Conservation (phyloP, 2,329 filamentous ascomycete species). For the Eurotiales sp. region DNA sequence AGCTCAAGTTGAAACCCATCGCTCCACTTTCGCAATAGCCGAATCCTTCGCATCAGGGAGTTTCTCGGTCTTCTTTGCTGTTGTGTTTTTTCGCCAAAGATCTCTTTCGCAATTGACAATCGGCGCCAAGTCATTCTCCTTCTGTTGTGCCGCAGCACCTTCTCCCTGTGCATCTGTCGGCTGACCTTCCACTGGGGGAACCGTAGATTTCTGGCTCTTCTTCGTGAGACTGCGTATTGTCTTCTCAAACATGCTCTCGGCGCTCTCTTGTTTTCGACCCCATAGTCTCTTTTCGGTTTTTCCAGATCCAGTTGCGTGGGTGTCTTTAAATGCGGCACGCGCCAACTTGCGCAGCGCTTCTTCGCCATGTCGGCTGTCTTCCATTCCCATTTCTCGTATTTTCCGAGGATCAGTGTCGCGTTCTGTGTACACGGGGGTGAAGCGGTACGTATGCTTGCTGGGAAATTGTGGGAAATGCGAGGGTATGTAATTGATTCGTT, state of each 20-base stretch:
- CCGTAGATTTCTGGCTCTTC: slow-evolving; percentile 25
- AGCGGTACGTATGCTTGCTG: slow-evolving; percentile 61
- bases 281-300: slow-evolving; percentile 37
- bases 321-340: slow-evolving; percentile 45
- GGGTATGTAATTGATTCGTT: slow-evolving; percentile 53
- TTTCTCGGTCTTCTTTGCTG: slow-evolving; percentile 32
- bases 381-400: slow-evolving; percentile 60
- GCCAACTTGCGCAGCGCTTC: slow-evolving; percentile 61
- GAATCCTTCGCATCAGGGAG: slow-evolving; percentile 22
- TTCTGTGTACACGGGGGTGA: slow-evolving; percentile 56
- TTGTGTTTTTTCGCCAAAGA: slow-evolving; percentile 51
- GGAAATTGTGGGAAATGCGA: slow-evolving; percentile 60
- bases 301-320: slow-evolving; percentile 38
- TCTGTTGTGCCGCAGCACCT: too few relatives aligned
- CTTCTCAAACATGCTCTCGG: slow-evolving; percentile 54
- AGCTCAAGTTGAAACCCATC: slow-evolving; percentile 13
- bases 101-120: slow-evolving; percentile 60
- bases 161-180: slow-evolving; percentile 10
- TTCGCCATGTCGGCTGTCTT: slow-evolving; percentile 63
- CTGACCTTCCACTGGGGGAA: slow-evolving; percentile 20
- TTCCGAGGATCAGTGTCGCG: slow-evolving; percentile 58
- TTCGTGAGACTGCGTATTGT: slow-evolving; percentile 51
- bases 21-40: slow-evolving; percentile 20
- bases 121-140: slow-evolving; percentile 39
- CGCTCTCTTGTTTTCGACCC: slow-evolving; percentile 36